phyloP scores from a whole-genome alignment of 1,139 yeast genomes.

The Protomyces macrosporus region DNA sequence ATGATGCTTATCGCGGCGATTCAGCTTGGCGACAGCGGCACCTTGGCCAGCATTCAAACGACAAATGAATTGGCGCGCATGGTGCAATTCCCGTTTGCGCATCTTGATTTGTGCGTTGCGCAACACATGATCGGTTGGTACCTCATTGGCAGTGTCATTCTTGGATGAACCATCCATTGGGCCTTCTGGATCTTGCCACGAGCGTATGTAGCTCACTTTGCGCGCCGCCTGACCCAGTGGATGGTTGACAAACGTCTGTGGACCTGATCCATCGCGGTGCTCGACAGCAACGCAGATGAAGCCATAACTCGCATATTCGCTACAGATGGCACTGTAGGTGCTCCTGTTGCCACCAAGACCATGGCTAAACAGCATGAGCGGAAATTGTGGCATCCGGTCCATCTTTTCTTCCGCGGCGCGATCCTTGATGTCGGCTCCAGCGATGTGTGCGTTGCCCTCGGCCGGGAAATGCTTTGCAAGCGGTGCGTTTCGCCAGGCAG shows the following conservation, averaged over 20 bases:
- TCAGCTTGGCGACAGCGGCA: slow-evolving; percentile 1
- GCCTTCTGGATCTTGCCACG: neutral
- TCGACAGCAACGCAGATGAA: slow-evolving; percentile 32
- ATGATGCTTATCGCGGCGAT: neutral
- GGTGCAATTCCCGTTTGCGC: slow-evolving; percentile 16
- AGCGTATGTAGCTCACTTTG: slow-evolving; percentile 9
- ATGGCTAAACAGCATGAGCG: slow-evolving; percentile 33
- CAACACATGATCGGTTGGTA: slow-evolving; percentile 20
- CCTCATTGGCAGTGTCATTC: slow-evolving; percentile 21
- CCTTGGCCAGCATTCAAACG: slow-evolving; percentile 14
- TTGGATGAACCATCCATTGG: slow-evolving; percentile 3
- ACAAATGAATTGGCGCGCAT: slow-evolving; percentile 4
- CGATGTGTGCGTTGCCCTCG: slow-evolving; percentile 15
- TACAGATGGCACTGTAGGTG: slow-evolving; percentile 33
- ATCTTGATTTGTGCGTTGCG: slow-evolving; percentile 15
- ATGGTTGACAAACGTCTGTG: slow-evolving; percentile 18
- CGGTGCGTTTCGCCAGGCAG: slow-evolving; percentile 25
- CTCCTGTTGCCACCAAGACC: slow-evolving; percentile 34
- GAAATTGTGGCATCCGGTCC: slow-evolving; percentile 28
- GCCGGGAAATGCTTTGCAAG: slow-evolving; percentile 22
- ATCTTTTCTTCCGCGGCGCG: neutral
- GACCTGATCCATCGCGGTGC: slow-evolving; percentile 32
- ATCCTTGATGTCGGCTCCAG: slow-evolving; percentile 13
- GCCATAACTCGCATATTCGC: slow-evolving; percentile 33
- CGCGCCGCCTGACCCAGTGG: slow-evolving; percentile 8